These are phyloP conservation scores for Pterothamnion heteromorphum DNA, from an alignment of 31 red algal genomes.

Conservation along the genomic window DNA sequence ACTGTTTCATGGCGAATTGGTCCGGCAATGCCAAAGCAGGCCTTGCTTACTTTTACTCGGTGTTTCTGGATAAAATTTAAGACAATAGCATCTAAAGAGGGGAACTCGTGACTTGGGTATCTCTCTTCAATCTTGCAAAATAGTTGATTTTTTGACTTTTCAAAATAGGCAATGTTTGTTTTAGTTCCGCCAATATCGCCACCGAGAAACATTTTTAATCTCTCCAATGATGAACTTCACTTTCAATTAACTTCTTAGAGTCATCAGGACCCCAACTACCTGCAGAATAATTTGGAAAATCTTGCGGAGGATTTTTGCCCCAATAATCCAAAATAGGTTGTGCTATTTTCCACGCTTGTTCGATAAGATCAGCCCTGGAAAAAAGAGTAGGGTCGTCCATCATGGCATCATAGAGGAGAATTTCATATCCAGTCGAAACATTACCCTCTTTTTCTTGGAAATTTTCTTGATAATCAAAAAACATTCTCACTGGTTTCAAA, in stretches of 20 bases:
- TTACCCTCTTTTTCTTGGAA: constrained; percentile 79
- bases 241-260: no score
- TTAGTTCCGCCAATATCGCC: constrained; percentile 96
- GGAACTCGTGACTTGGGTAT: constrained; percentile 40
- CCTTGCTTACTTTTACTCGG: constrained; percentile 40
- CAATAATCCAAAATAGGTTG: constrained; percentile 59
- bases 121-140: neutral
- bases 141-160: constrained; percentile 4
- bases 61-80: constrained; percentile 13
- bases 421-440: constrained; percentile 84
- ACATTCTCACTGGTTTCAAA: constrained; percentile 80
- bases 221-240: no score
- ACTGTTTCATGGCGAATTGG: constrained; percentile 74
- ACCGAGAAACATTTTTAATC: no score
- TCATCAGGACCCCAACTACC: no score
- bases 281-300: no score
- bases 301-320: no score
- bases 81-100: constrained; percentile 51
- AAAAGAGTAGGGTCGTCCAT: constrained; percentile 87
- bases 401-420: constrained; percentile 89
- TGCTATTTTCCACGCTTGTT: constrained; percentile 83
- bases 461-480: constrained; percentile 81
- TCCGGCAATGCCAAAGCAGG: constrained; percentile 83
- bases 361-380: constrained; percentile 85
- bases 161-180: constrained; percentile 71